Percentiles rank a stretch among this genome's conserved stretches.
phyloP scores from a whole-genome alignment of 306 rosid genomes.

The Vigna hirtella region DNA sequence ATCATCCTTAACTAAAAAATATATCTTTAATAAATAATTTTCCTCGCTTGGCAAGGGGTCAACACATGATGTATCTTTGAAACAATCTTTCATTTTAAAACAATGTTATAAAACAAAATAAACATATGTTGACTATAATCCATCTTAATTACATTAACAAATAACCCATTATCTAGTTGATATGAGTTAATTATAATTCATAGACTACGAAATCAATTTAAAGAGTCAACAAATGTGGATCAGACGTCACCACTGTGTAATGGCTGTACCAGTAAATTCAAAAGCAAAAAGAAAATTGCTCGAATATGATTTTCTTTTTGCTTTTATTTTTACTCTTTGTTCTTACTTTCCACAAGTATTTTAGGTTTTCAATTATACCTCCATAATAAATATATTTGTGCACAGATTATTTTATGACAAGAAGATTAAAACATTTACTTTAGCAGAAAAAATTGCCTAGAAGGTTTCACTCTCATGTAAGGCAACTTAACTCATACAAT shows the following conservation, averaged over 20 bases:
- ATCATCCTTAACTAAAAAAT: too few relatives aligned
- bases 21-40: too few relatives aligned
- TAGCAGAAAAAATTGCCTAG: not conserved
- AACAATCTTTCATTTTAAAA: conserved; percentile 8
- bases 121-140: conserved; percentile 2
- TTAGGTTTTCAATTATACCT: conserved; percentile 18
- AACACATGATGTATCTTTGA: too few relatives aligned
- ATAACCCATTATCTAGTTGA: not conserved
- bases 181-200: not conserved
- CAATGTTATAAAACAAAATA: not conserved
- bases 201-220: not conserved
- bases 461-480: not conserved
- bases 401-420: not conserved
- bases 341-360: not conserved
- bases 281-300: too few relatives aligned
- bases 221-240: conserved; percentile 34
- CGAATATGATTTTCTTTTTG: too few relatives aligned
- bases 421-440: conserved; percentile 1
- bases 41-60: too few relatives aligned
- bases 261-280: not conserved
- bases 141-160: not conserved
- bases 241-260: not conserved
- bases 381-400: not conserved
- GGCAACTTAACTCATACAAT: conserved; percentile 7
- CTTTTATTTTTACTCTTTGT: not conserved